Base-by-base conservation (phyloP, 345 rosid species). In the Hibiscus trionum region DNA sequence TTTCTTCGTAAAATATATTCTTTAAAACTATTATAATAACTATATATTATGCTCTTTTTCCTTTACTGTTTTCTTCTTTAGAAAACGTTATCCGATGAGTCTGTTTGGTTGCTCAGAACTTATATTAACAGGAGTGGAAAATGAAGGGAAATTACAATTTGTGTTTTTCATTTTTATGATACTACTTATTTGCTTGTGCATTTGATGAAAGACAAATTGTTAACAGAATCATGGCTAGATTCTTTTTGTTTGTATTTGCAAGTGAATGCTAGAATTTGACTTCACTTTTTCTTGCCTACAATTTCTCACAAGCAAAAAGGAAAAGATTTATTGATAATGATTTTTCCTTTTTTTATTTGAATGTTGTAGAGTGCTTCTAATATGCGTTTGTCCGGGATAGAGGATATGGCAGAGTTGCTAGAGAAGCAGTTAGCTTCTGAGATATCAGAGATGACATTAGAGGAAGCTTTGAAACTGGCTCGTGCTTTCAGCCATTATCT, bases 401-500 rank as follows among this genome's bases (percentile, higher is more conserved):
- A 91, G 75, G 91, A 87, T 72, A 81, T 87, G 1, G 96, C 97
- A 31, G 90, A 88, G 70, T 81, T 87, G 69, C 81, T 94, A 31
- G 98, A 94, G 86, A 90, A 88, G 87, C 96, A 88, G 77, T 77
- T 91, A 64, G 93, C 95, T 3, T 56, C 69, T 33, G 95, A 91
- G 74, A 88, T 94, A 80, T 94, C 98, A 15, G 76, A 84, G 59
- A 86, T 91, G 97, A 82, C 95, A 39, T 67, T 94, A 2, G 98
- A 91, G 78, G 98, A 90, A 80, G 96, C 97, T 46, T 80, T 91
- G 72, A 88, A 84, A 11, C 80, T 90, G 37, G 97, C 97, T 77
- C 97, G 98, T 58, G 88, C 95, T n/a, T 91, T 85, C 75, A 88
- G 95, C 78, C 98, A 94, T 84, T 88, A 86, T 80, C 98, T 94